phyloP scores from a whole-genome alignment of 2,329 filamentous ascomycete species.

The Cyphellophora attinorum region DNA sequence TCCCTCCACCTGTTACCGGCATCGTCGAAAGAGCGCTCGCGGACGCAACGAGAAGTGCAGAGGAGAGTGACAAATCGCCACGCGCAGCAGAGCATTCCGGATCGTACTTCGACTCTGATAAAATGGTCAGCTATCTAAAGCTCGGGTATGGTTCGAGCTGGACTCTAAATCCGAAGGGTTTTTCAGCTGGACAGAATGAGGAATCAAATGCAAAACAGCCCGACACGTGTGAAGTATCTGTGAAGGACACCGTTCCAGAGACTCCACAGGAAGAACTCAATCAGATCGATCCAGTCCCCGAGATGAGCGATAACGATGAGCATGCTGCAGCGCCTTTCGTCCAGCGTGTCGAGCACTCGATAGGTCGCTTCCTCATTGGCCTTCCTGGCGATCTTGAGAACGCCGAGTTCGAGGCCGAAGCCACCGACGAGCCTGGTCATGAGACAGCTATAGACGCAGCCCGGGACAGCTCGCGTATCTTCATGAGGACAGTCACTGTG shows the following conservation, averaged over 20 bases:
- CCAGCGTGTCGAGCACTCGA: conserved; percentile 18
- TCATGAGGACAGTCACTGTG: conserved; percentile 27
- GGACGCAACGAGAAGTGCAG: conserved; percentile 11
- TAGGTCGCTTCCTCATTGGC: conserved; percentile 32
- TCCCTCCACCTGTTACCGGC: conserved; percentile 34
- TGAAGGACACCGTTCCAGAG: no score
- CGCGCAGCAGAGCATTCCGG: conserved; percentile 10
- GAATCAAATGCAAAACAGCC: not conserved
- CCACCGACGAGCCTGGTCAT: conserved; percentile 18
- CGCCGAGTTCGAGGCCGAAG: conserved; percentile 25
- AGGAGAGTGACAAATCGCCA: conserved; percentile 1
- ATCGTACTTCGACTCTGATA: conserved; percentile 29
- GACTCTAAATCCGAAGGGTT: conserved; percentile 28
- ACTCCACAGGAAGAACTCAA: conserved; percentile 6
- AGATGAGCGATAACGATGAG: conserved; percentile 14
- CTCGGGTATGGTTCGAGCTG: conserved; percentile 40
- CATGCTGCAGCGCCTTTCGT: conserved; percentile 14
- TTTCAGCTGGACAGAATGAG: conserved; percentile 1
- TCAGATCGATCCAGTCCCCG: conserved; percentile 15
- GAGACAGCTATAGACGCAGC: conserved; percentile 8
- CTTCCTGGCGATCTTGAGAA: conserved; percentile 32
- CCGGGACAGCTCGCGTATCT: conserved; percentile 20
- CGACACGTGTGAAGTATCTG: not conserved
- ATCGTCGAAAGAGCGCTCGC: conserved; percentile 17
- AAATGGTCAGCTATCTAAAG: conserved; percentile 39